Evolutionary conservation across 805 yeast species (phyloP).

Genomic region (Scheffersomyces spartinae): DNA sequence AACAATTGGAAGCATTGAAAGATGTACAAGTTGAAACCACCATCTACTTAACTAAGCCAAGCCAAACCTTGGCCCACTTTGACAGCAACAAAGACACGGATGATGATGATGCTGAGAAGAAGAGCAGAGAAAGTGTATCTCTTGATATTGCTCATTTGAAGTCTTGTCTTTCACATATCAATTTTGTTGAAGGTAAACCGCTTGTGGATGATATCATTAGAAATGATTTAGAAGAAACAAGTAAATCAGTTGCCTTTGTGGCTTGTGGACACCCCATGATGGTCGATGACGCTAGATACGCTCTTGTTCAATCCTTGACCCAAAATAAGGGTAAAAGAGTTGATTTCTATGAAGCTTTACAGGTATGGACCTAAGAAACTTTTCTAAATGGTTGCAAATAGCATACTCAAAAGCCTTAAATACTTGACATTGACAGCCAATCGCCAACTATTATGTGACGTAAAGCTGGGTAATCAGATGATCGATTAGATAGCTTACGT

Average conservation of each 20-base stretch:
- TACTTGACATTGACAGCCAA: too few species aligned
- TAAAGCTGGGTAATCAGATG: too few species aligned
- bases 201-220: conserved; percentile 25
- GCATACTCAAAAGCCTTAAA: too few species aligned
- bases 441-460: too few species aligned
- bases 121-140: too few species aligned
- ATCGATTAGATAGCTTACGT: too few species aligned
- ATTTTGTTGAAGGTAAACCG: conserved; percentile 37
- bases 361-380: conserved; percentile 55
- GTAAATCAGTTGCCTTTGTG: conserved; percentile 39
- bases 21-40: conserved; percentile 16
- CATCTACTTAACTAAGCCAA: conserved; percentile 18
- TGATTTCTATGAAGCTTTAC: conserved; percentile 66
- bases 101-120: too few species aligned
- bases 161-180: conserved; percentile 13
- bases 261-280: conserved; percentile 54
- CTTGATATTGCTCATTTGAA: conserved; percentile 3
- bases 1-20: conserved; percentile 25
- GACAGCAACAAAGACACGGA: too few species aligned
- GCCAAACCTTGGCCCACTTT: too few species aligned
- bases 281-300: conserved; percentile 44
- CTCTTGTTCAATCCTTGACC: conserved; percentile 33
- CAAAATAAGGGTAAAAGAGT: conserved; percentile 35
- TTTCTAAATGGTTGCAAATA: too few species aligned
- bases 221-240: conserved; percentile 21